phyloP scores from a whole-genome alignment of 768 basidiomycete genomes.

The Coprinopsis marcescibilis region DNA sequence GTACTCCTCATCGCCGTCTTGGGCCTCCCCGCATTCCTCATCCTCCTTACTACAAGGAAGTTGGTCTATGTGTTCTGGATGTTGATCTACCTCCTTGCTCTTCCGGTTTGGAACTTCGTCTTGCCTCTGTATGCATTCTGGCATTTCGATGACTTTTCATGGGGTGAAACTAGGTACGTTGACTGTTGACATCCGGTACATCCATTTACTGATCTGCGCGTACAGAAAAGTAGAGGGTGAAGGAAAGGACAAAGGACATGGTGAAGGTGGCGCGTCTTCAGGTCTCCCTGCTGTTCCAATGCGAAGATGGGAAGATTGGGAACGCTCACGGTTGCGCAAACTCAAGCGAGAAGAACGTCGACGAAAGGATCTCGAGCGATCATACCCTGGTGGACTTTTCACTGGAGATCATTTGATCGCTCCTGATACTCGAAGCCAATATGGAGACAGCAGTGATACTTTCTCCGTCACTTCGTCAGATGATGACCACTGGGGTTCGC shows the following conservation, averaged over 20 bases:
- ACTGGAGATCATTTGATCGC: slow-evolving; percentile 55
- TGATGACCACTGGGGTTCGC: slow-evolving; percentile 92
- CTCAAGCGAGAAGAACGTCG: slow-evolving; percentile 81
- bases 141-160: slow-evolving; percentile 99
- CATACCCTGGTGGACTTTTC: slow-evolving; percentile 63
- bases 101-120: slow-evolving; percentile 96
- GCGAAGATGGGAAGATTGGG: slow-evolving; percentile 99
- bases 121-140: slow-evolving; percentile 95
- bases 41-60: slow-evolving; percentile 91
- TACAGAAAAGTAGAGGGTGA: slow-evolving; percentile 93
- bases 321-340: slow-evolving; percentile 89
- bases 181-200: neutral
- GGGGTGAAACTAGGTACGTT: slow-evolving; percentile 93
- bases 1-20: slow-evolving; percentile 86
- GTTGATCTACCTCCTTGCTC: slow-evolving; percentile 85
- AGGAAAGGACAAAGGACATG: slow-evolving; percentile 72
- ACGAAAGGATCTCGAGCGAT: slow-evolving; percentile 73
- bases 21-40: slow-evolving; percentile 88
- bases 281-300: slow-evolving; percentile 71
- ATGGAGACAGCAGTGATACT: slow-evolving; percentile 73
- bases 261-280: slow-evolving; percentile 49
- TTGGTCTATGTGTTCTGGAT: slow-evolving; percentile 98
- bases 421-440: slow-evolving; percentile 53
- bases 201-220: slow-evolving; percentile 11
- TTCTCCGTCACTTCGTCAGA: slow-evolving; percentile 81